Evolutionary conservation across 768 basidiomycete species (phyloP), one percentile per base, ranked within the genome.

Genomic region (Lanmaoa rubissima): DNA sequence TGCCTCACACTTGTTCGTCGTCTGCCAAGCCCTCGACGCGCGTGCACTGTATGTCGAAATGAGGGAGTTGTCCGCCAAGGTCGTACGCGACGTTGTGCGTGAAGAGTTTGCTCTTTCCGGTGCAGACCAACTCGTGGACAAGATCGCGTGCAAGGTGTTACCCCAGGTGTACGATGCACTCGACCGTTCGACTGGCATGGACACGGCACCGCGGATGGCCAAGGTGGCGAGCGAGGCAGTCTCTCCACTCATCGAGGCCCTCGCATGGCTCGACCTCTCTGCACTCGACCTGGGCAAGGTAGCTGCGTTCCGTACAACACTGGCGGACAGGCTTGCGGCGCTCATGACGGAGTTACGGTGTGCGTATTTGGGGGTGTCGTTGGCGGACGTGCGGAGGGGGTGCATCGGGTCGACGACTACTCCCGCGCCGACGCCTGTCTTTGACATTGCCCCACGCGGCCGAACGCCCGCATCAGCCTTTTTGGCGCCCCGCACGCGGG

Each of bases 21-120:
- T 82, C 54, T 84, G 89, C 70, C 91, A 94, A 79, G 90, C 91
- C n/a, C 76, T 94, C 54, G 93, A 94, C 68, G 78, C 92, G 51
- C 87, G 93, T 42, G 85, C 91, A 1, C 62, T 93, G 54, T 87
- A 91, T 64, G 67, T 74, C 54, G 87, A 90, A 56, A 84, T 93
- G 74, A 68, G 76, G 32, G 74, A 73, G 9, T 12, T 60, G 38
- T 51, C 69, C 4, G 52, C 59, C 4, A 54, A 56, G 34, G 59
- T 71, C 35, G 53, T 73, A n/a, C 59, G 57, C 13, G 59, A 65
- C 17, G 28, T 66, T 24, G 11, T 67, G 0, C 40, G 60, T 26
- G 26, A 60, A n/a, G 58, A 41, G 21, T 61, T 69, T 54, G 36
- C 39, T 11, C 36, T 59, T 16, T 31, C 61, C 5, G 55, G 38